Evolutionary conservation across 257 asterid genomes (phyloP).

Genomic region (Fraxinus cuspidata): DNA sequence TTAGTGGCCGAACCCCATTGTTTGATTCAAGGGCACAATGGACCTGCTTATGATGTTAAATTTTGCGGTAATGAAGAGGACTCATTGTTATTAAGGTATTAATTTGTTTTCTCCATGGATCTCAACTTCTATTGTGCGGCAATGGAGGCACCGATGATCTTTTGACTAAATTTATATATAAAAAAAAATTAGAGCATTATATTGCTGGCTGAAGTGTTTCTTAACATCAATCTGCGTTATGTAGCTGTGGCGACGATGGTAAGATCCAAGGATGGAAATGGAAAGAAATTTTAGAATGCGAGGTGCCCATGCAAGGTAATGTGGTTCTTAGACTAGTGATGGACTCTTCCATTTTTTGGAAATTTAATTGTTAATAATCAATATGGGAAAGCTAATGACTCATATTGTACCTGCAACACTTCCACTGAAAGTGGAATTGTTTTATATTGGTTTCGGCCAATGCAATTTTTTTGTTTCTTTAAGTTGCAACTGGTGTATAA

Average conservation of each 20-base stretch:
- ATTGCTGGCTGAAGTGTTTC: constrained; percentile 6
- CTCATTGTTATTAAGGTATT: constrained; percentile 71
- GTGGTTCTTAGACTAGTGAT: constrained; percentile 17
- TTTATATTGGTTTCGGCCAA: not conserved
- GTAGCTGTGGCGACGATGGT: constrained; percentile 98
- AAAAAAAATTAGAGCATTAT: not conserved
- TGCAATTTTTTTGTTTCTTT: constrained; percentile 9
- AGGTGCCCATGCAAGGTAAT: constrained; percentile 52
- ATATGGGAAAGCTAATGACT: not conserved
- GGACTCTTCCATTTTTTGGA: not conserved
- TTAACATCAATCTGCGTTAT: constrained; percentile 30
- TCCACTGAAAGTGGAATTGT: not conserved
- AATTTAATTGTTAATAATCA: not conserved
- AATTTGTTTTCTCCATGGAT: not conserved
- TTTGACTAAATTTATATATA: constrained; percentile 5
- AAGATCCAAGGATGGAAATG: constrained; percentile 91
- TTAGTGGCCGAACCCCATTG: constrained; percentile 66
- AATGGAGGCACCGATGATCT: not conserved
- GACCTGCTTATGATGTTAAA: constrained; percentile 93
- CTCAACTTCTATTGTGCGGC: not conserved
- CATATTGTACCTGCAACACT: not conserved
- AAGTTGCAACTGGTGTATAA: constrained; percentile 11
- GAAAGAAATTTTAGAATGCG: constrained; percentile 52
- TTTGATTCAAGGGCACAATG: constrained; percentile 79
- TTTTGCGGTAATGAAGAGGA: constrained; percentile 68